Evolutionary conservation across 106 monocot species (phyloP).

Genomic region (Dendrobium huoshanense): DNA sequence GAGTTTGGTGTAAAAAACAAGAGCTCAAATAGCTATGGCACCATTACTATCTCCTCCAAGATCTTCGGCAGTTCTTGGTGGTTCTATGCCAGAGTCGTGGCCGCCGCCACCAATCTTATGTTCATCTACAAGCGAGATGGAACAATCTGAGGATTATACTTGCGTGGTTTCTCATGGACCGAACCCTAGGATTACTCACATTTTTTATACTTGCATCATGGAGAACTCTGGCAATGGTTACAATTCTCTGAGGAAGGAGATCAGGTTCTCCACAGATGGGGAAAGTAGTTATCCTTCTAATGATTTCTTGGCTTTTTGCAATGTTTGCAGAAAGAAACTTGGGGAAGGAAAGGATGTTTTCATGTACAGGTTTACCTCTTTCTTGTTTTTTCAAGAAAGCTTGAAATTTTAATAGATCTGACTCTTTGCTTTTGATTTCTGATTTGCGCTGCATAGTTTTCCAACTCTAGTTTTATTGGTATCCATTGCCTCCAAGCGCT

Average conservation of each 20-base stretch:
- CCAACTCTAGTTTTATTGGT: not conserved
- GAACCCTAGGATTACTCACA: constrained; percentile 54
- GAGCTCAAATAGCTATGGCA: constrained; percentile 18
- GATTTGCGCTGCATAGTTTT: not conserved
- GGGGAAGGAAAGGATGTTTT: constrained; percentile 33
- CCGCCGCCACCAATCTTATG: constrained; percentile 1
- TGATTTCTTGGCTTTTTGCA: constrained; percentile 35
- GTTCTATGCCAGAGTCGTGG: not conserved
- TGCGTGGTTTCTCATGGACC: constrained; percentile 52
- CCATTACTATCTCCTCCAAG: constrained; percentile 23
- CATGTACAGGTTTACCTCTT: constrained; percentile 34
- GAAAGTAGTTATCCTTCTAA: constrained; percentile 6
- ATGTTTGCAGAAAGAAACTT: constrained; percentile 36
- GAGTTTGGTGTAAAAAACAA: constrained; percentile 63
- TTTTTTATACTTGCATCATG: constrained; percentile 51
- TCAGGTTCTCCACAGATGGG: not conserved
- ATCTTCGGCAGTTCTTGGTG: not conserved
- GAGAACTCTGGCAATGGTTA: constrained; percentile 27
- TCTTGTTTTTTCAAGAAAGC: too few relatives aligned
- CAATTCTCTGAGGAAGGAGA: not conserved
- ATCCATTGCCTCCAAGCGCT: too few relatives aligned
- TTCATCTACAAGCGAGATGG: constrained; percentile 36
- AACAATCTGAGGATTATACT: constrained; percentile 62
- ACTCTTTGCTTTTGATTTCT: not conserved
- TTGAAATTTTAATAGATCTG: not conserved